phyloP scores from a whole-genome alignment of 371 early-diverging fungal genomes.

The Dipsacomyces acuminosporus region DNA sequence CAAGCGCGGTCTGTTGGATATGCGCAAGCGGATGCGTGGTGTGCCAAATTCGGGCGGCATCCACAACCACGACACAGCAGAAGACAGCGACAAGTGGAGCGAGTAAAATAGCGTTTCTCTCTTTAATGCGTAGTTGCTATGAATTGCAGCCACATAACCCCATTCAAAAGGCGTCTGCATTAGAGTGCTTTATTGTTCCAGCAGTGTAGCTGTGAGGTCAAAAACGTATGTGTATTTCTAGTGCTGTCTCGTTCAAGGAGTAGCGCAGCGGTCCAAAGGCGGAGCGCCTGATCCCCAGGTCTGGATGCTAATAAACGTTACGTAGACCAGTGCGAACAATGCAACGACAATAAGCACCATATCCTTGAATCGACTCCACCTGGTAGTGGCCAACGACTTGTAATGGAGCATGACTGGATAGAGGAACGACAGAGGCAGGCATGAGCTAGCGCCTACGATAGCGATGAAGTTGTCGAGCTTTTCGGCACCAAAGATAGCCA shows the following conservation, averaged over 20 bases:
- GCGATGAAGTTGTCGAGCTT: conserved; percentile 85
- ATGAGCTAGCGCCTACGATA: conserved; percentile 83
- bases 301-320: conserved; percentile 50
- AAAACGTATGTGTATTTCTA: no score
- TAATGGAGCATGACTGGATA: conserved; percentile 73
- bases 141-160: no score
- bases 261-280: conserved; percentile 34
- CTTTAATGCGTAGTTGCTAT: no score
- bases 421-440: conserved; percentile 62
- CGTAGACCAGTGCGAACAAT: conserved; percentile 68
- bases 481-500: conserved; percentile 72
- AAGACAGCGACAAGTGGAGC: conserved; percentile 38
- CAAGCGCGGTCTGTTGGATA: conserved; percentile 56
- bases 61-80: conserved; percentile 18
- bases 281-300: conserved; percentile 33
- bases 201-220: no score
- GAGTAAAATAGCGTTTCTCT: no score
- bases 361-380: conserved; percentile 54
- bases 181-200: no score
- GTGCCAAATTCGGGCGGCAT: conserved; percentile 34
- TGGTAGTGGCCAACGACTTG: conserved; percentile 48
- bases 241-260: conserved; percentile 1
- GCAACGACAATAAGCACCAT: conserved; percentile 66
- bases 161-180: no score
- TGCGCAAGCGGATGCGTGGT: conserved; percentile 46